Base-by-base conservation (phyloP, 2,329 filamentous ascomycete species). In the Fusarium pininemorale region DNA sequence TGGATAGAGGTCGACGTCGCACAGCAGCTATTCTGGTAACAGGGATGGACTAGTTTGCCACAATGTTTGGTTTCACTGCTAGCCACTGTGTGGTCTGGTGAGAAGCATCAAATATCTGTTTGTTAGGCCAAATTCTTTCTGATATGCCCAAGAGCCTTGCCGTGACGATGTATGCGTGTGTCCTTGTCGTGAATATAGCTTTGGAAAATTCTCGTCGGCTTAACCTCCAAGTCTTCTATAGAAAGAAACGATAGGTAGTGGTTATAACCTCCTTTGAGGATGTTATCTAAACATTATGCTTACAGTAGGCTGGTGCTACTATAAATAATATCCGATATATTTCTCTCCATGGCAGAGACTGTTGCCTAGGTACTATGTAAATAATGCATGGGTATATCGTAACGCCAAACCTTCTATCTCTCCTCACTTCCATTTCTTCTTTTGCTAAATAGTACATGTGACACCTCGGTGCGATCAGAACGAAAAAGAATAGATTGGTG, bases 401-500 rank as follows among this genome's bases (percentile, higher is more conserved):
- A 39, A 55, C 16, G 35, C 20, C 35, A n/a, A 55, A 55, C 51
- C 20, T 55, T 39, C 24, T 42, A 30, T 39, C 51, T 10, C 37
- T 22, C 35, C 20, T 55, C 26, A 41, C 20, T 16, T 41, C 37
- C 41, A n/a, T 30, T 42, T 55, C 26, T 55, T 55, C 24, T 22
- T 42, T 39, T 42, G 15, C 22, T n/a, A 26, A n/a, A 44, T 35
- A 12, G 32, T 39, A 26, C 65, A 69, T 56, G 66, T 69, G 66
- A 64, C 42, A 45, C 65, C 65, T 64, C 65, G 66, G 66, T n/a
- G 28, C 30, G 47, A 44, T 30, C 38, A 30, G 59, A 41, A 35
- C 50, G 18, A 56, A 28, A 55, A 44, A 26, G 56, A 48, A 48
- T 28, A 16, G 13, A 41, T 47, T 37, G 47, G 47, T 44, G 42